Percentiles rank a stretch among this genome's conserved stretches.
Conservation (phyloP, 495 filamentous ascomycete species). For the Hypoxylon rickii region DNA sequence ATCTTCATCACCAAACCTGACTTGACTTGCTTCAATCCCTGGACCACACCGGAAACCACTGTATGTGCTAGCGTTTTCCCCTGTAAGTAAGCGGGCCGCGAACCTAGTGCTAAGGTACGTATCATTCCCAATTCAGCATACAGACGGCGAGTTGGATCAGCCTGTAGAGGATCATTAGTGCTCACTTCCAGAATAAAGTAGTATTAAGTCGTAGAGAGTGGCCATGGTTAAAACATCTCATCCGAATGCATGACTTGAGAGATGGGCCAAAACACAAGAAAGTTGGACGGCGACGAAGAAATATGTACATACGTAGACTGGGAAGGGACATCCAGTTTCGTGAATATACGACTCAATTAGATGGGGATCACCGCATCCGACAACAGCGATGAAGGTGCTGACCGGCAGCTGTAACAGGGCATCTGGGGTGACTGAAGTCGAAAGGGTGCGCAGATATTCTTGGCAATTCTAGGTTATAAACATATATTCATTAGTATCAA, state of each 20-base stretch:
- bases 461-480: constrained; percentile 72
- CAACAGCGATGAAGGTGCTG: constrained; percentile 68
- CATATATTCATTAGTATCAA: constrained; percentile 16
- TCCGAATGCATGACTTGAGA: too few relatives aligned
- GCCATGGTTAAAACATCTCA: too few relatives aligned
- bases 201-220: too few relatives aligned
- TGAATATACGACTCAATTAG: constrained; percentile 71
- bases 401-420: constrained; percentile 57
- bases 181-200: too few relatives aligned
- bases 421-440: constrained; percentile 61
- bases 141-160: constrained; percentile 71
- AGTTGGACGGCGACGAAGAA: too few relatives aligned
- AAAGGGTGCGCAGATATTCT: constrained; percentile 70
- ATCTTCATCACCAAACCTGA: constrained; percentile 62
- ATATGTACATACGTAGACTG: too few relatives aligned
- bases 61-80: constrained; percentile 49
- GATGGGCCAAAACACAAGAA: too few relatives aligned
- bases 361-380: constrained; percentile 78
- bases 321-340: constrained; percentile 69
- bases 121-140: constrained; percentile 77
- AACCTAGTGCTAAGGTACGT: constrained; percentile 63
- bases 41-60: constrained; percentile 56
- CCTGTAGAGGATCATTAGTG: too few relatives aligned
- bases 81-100: constrained; percentile 68
- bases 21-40: constrained; percentile 59